These are phyloP conservation scores for Penicillium occitanis DNA, from an alignment of 2,329 filamentous ascomycete genomes.

Conservation along the genomic window DNA sequence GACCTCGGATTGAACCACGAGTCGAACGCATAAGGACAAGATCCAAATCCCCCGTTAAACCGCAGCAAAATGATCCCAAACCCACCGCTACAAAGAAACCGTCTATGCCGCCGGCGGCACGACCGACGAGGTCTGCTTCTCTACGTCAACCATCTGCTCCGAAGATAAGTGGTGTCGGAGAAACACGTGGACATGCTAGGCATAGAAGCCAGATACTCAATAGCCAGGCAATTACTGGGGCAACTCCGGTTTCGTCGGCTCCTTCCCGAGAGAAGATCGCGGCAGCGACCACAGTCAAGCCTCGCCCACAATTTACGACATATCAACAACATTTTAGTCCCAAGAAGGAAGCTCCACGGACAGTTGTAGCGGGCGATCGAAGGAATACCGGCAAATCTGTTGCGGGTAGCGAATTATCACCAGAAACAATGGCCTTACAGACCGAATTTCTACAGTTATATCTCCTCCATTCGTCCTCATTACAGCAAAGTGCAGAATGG, in stretches of 20 bases:
- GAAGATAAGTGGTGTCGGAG: constrained; percentile 23
- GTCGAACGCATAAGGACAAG: not conserved
- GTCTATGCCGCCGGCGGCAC: constrained; percentile 36
- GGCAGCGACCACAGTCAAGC: constrained; percentile 19
- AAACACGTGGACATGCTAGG: constrained; percentile 32
- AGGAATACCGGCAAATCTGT: constrained; percentile 22
- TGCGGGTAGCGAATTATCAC: constrained; percentile 27
- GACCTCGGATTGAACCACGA: constrained; percentile 4
- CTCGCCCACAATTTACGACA: constrained; percentile 36
- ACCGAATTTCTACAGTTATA: constrained; percentile 47
- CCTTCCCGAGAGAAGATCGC: not conserved
- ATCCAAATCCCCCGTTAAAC: constrained; percentile 16
- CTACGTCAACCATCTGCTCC: constrained; percentile 35
- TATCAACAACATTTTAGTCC: constrained; percentile 42
- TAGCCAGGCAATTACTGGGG: constrained; percentile 9
- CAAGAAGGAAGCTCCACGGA: constrained; percentile 35
- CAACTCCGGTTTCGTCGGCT: constrained; percentile 1
- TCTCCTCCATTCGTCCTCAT: constrained; percentile 37
- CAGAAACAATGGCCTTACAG: constrained; percentile 40
- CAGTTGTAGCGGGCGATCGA: constrained; percentile 22
- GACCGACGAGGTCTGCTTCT: constrained; percentile 39
- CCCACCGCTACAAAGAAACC: constrained; percentile 28
- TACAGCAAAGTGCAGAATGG: constrained; percentile 34
- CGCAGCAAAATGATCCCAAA: constrained; percentile 10
- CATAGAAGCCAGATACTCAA: constrained; percentile 38